Evolutionary conservation across 306 rosid genomes (phyloP).

Genomic region (Oemleria cerasiformis): DNA sequence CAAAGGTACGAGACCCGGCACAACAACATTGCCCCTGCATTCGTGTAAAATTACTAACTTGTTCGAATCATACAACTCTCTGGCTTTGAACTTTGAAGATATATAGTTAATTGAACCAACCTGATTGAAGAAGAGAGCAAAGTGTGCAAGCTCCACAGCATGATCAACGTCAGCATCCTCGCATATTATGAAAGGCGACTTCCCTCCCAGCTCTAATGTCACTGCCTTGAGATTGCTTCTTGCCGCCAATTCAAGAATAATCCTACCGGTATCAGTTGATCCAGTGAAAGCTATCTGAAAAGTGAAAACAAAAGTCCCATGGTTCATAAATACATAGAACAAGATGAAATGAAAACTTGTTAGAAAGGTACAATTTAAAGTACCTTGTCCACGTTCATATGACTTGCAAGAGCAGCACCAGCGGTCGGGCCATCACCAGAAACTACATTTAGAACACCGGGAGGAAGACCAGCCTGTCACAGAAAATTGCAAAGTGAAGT

Average conservation of each 20-base stretch:
- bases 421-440: conserved; percentile 89
- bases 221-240: conserved; percentile 86
- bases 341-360: too few species aligned
- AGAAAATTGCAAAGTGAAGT: conserved; percentile 14
- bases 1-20: conserved; percentile 93
- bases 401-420: conserved; percentile 91
- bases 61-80: background rate
- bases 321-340: too few species aligned
- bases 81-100: too few species aligned
- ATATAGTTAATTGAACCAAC: conserved; percentile 30
- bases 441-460: conserved; percentile 81
- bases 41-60: background rate
- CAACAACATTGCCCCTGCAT: conserved; percentile 94
- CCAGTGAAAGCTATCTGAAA: conserved; percentile 90
- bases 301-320: background rate
- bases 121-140: conserved; percentile 91
- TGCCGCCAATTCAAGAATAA: conserved; percentile 72
- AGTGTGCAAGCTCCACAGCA: conserved; percentile 91
- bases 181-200: conserved; percentile 84
- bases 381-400: conserved; percentile 98
- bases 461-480: conserved; percentile 91
- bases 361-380: background rate
- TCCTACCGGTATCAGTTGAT: conserved; percentile 73
- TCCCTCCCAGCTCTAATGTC: conserved; percentile 94
- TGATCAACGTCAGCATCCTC: conserved; percentile 79